Percentiles rank a stretch among this genome's conserved stretches.
Evolutionary conservation across 176 grass and related monocot genomes (phyloP).

Genomic region (Oryza nivara): DNA sequence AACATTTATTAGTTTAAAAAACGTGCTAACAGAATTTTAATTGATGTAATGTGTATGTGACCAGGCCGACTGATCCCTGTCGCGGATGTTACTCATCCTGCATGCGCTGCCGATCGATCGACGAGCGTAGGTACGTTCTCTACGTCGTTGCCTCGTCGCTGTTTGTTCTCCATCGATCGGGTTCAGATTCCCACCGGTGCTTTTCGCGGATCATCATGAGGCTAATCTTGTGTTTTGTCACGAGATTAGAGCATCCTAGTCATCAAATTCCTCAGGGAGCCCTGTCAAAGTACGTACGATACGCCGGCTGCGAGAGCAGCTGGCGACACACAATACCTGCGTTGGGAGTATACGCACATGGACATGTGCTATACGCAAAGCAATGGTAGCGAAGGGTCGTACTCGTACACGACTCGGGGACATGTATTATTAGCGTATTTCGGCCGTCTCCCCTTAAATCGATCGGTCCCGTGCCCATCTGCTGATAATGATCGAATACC

Average conservation of each 20-base stretch:
- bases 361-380: too few species aligned
- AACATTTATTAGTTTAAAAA: too few species aligned
- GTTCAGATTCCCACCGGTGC: background rate
- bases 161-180: background rate
- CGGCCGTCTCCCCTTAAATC: background rate
- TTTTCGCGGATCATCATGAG: background rate
- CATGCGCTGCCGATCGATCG: too few species aligned
- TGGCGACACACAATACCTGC: background rate
- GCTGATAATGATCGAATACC: conserved; percentile 34
- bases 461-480: conserved; percentile 21
- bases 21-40: too few species aligned
- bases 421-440: background rate
- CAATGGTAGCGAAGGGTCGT: background rate
- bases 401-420: background rate
- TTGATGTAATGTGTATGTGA: background rate
- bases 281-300: background rate
- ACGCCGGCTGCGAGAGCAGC: background rate
- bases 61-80: background rate
- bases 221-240: background rate
- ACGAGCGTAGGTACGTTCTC: too few species aligned
- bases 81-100: too few species aligned
- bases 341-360: background rate
- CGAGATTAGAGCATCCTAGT: conserved; percentile 38
- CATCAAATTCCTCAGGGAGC: background rate
- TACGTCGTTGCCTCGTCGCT: background rate